Conservation (phyloP, 2,329 filamentous ascomycete species). For the Arthrobotrys conoides region DNA sequence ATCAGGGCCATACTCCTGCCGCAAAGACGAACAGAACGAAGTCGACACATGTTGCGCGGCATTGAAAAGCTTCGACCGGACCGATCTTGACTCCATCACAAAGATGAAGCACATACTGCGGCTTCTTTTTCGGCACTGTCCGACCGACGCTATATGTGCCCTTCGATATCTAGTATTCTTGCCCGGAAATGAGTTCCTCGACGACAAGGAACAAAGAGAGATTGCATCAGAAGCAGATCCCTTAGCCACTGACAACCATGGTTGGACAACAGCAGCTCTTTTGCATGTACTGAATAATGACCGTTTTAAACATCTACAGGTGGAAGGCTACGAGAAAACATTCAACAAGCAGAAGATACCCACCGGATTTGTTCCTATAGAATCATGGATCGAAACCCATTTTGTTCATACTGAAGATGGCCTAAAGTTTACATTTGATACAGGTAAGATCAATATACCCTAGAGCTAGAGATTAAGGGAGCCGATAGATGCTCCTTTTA, state of each 20-base stretch:
- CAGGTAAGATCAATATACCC: no score
- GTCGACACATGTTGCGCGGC: slow-evolving; percentile 12
- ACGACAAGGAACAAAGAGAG: not conserved
- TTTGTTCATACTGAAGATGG: no score
- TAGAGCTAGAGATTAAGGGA: no score
- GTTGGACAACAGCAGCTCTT: slow-evolving; percentile 1
- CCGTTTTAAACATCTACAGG: no score
- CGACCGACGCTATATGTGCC: not conserved
- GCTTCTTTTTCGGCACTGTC: slow-evolving; percentile 16
- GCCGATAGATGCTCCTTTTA: no score
- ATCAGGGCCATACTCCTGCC: not conserved
- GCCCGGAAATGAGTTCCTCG: not conserved
- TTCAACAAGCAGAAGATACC: no score
- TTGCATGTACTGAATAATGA: not conserved
- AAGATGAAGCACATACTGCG: not conserved
- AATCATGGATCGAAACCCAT: no score
- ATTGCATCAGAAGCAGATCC: not conserved
- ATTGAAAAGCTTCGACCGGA: no score
- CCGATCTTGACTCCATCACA: not conserved
- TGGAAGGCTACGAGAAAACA: no score
- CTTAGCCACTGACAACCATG: not conserved
- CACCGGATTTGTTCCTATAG: no score
- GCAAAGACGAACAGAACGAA: not conserved
- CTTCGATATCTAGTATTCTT: slow-evolving; percentile 4
- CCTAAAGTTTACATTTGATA: no score